Conservation (phyloP, 2,329 filamentous ascomycete species). For the Didymella exigua region DNA sequence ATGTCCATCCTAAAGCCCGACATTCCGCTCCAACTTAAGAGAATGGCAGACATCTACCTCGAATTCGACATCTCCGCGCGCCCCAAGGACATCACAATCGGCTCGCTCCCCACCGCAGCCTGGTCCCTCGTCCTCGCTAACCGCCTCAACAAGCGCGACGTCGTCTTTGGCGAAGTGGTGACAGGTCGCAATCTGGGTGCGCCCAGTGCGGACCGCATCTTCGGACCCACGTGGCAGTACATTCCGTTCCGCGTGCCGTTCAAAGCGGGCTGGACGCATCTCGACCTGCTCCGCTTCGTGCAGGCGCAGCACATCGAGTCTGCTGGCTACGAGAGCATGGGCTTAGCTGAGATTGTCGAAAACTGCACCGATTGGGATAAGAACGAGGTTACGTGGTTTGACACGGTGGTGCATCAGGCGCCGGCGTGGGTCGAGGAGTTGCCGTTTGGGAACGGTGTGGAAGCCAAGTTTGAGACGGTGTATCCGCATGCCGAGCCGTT, state of each 20-base stretch:
- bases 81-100: constrained; percentile 63
- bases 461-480: constrained; percentile 58
- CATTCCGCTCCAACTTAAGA: constrained; percentile 37
- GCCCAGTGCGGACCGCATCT: constrained; percentile 60
- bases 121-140: constrained; percentile 69
- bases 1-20: constrained; percentile 51
- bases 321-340: constrained; percentile 45
- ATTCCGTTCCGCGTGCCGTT: constrained; percentile 67
- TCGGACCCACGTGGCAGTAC: constrained; percentile 71
- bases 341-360: constrained; percentile 43
- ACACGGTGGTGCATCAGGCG: constrained; percentile 50
- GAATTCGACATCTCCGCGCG: constrained; percentile 50
- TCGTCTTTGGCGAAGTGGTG: constrained; percentile 70
- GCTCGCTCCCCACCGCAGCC: constrained; percentile 69
- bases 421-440: constrained; percentile 63
- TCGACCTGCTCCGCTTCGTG: constrained; percentile 43
- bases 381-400: constrained; percentile 40
- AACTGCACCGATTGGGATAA: constrained; percentile 43
- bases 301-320: constrained; percentile 45
- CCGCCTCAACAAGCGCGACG: constrained; percentile 59
- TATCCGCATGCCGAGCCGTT: constrained; percentile 56
- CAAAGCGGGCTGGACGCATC: constrained; percentile 52
- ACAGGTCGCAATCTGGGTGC: constrained; percentile 67
- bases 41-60: constrained; percentile 38
- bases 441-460: constrained; percentile 46